A percentile compares a stretch with the other conserved stretches of the same genome.
Conservation (phyloP, 1,284 basidiomycete genomes). For the Ceratobasidium theobromae region DNA sequence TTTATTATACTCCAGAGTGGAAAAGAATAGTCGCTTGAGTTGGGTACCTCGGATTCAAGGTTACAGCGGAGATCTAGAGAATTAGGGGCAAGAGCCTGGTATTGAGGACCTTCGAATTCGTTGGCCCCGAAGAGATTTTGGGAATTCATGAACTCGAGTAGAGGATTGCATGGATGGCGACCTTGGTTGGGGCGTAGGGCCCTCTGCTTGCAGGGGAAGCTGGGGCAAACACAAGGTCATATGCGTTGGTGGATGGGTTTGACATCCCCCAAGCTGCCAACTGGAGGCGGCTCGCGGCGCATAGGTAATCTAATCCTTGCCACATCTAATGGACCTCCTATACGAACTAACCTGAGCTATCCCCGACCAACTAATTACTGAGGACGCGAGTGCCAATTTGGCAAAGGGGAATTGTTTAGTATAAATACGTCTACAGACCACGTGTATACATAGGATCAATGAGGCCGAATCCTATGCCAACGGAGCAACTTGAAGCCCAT, state of each 20-base stretch:
- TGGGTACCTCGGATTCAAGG: slow-evolving; percentile 75
- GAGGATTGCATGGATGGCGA: not conserved
- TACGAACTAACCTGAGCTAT: too few relatives aligned
- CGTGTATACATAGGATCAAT: too few relatives aligned
- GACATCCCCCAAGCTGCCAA: not conserved
- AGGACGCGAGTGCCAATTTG: too few relatives aligned
- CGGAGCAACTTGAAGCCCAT: too few relatives aligned
- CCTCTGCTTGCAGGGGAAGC: not conserved
- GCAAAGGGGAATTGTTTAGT: too few relatives aligned
- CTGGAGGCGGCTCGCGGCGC: not conserved
- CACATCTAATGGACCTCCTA: too few relatives aligned
- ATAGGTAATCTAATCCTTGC: not conserved
- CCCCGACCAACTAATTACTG: too few relatives aligned
- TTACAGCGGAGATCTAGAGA: slow-evolving; percentile 69
- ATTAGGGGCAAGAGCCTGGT: slow-evolving; percentile 46
- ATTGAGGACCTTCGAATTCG: slow-evolving; percentile 43
- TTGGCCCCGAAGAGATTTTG: too few relatives aligned
- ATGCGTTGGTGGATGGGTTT: not conserved
- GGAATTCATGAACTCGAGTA: not conserved
- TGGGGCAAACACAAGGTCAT: not conserved
- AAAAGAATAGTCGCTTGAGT: slow-evolving; percentile 79
- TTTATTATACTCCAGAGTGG: slow-evolving; percentile 67
- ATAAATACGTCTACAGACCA: too few relatives aligned
- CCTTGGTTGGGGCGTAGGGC: not conserved
- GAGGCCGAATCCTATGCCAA: too few relatives aligned